Base-by-base conservation (phyloP, 179 eudicot species). In the Nepenthes alata region DNA sequence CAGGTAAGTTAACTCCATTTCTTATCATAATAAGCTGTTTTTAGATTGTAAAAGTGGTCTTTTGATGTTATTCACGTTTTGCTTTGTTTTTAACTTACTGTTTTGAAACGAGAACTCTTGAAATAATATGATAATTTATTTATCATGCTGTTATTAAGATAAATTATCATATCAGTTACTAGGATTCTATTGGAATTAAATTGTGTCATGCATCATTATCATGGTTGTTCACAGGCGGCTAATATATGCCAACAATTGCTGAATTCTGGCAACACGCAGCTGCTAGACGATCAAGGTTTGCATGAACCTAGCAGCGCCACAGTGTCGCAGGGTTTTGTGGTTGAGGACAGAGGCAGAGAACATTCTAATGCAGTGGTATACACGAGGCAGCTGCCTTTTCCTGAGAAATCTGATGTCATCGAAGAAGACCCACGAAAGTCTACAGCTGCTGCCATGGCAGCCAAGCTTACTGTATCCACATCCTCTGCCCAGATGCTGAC, bases 401-500 rank as follows among this genome's bases (percentile, higher is more conserved):
- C 82, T 6, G 88, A 86, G 36, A 79, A 79, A 50, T 5, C 14
- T 11, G 41, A 15, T 5, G 55, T 58, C 39, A 6, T 34, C 16
- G 79, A 83, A 11, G 95, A 57, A 11, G 59, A 36, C n/a, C 59
- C 16, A 57, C 4, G 79, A n/a, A 93, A 87, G 74, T 79, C 97
- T 34, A 80, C 85, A 4, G 97, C 90, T 35, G 97, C 97, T 25
- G 99, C 91, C 2, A 77, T 90, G 55, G 99, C 99, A 5, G 99
- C 97, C 49, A 82, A 85, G 82, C 97, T 89, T 48, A 77, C 97
- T 11, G 94, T 95, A 35, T 85, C 97, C 12, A 78, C 91, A 67
- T 83, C 95, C 60, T 87, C 99, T 6, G 91, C 97, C 25, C 82
- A 93, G 77, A 87, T 93, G 97, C 89, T 87, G 35, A 78, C 87